These are phyloP conservation scores for Candida boidinii DNA, from an alignment of 805 yeast species.

Conservation along the genomic window DNA sequence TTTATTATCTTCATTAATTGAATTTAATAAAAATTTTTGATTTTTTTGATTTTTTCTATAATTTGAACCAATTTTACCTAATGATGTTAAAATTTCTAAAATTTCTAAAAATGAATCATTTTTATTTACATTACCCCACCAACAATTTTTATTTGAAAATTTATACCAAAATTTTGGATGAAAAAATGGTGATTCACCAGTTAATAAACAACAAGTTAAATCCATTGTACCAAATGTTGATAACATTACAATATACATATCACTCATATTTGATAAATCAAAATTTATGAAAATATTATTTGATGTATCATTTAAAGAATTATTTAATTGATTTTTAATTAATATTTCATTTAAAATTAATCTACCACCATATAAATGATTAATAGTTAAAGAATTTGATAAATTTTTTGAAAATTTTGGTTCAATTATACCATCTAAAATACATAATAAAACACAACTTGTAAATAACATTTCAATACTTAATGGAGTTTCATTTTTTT, in stretches of 20 bases:
- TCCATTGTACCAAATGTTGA: constrained; percentile 21
- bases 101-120: constrained; percentile 23
- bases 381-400: constrained; percentile 5
- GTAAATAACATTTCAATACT: constrained; percentile 6
- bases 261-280: too few relatives aligned
- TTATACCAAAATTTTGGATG: constrained; percentile 12
- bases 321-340: constrained; percentile 1
- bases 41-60: background rate
- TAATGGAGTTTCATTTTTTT: background rate
- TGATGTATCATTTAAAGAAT: constrained; percentile 8
- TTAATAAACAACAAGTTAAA: constrained; percentile 14
- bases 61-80: constrained; percentile 8
- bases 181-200: constrained; percentile 14
- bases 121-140: constrained; percentile 19
- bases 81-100: constrained; percentile 14
- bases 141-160: constrained; percentile 15
- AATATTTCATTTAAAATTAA: constrained; percentile 13
- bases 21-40: background rate
- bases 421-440: constrained; percentile 19
- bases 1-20: background rate
- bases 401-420: constrained; percentile 5
- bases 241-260: constrained; percentile 9
- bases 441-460: constrained; percentile 15
- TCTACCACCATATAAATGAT: constrained; percentile 18
- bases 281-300: too few relatives aligned